phyloP scores from a whole-genome alignment of 495 filamentous ascomycete genomes.

The Cairneyella variabilis region DNA sequence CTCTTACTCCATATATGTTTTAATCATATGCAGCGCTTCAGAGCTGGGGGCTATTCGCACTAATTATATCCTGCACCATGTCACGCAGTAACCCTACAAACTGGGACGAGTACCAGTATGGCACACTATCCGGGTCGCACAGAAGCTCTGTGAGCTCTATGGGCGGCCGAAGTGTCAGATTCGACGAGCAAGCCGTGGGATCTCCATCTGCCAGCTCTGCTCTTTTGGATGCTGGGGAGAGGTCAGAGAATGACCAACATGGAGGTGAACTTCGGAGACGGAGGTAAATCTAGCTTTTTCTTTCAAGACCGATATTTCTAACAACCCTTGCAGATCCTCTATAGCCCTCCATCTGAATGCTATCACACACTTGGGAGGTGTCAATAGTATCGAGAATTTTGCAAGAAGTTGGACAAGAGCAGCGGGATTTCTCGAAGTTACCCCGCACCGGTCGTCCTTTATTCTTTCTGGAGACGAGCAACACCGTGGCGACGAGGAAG shows the following conservation, averaged over 20 bases:
- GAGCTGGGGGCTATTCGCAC: too few species aligned
- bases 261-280: conserved; percentile 18
- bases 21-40: too few species aligned
- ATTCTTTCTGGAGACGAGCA: conserved; percentile 45
- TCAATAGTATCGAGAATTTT: conserved; percentile 93
- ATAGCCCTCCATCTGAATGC: conserved; percentile 66
- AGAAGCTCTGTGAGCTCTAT: conserved; percentile 31
- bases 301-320: not conserved
- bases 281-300: conserved; percentile 3
- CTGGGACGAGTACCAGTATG: conserved; percentile 48
- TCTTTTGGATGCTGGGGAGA: not conserved
- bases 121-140: conserved; percentile 19
- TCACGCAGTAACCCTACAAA: conserved; percentile 39
- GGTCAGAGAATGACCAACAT: conserved; percentile 5
- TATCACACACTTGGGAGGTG: conserved; percentile 77
- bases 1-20: too few species aligned
- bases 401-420: conserved; percentile 92
- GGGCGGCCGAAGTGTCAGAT: conserved; percentile 33
- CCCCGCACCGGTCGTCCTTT: conserved; percentile 71
- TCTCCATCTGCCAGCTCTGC: conserved; percentile 13
- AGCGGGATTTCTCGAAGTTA: conserved; percentile 80
- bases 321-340: conserved; percentile 51
- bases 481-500: conserved; percentile 14
- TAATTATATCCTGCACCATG: not conserved
- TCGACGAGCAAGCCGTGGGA: conserved; percentile 22